Percentiles rank a stretch among this genome's conserved stretches.
Conservation (phyloP, 2,329 filamentous ascomycete species). For the Fusarium pilosicola region DNA sequence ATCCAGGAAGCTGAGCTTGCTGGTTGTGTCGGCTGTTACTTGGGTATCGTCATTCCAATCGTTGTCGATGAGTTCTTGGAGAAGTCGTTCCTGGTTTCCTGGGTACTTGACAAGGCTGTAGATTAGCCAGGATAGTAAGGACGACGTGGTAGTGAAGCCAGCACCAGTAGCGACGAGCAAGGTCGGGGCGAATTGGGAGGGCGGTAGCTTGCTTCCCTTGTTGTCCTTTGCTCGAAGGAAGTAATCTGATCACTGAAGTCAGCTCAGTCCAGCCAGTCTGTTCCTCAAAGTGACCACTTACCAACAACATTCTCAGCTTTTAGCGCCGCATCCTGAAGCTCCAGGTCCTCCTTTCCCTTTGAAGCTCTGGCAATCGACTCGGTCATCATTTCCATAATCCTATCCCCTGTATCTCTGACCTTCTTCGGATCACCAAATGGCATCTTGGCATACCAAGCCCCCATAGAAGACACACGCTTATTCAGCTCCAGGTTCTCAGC, state of each 20-base stretch:
- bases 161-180: conserved; percentile 65
- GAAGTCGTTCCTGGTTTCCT: conserved; percentile 64
- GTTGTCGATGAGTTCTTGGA: conserved; percentile 67
- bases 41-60: conserved; percentile 55
- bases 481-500: conserved; percentile 63
- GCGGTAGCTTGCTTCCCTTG: conserved; percentile 64
- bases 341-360: conserved; percentile 50
- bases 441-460: conserved; percentile 64
- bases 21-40: conserved; percentile 58
- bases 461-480: conserved; percentile 65
- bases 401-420: conserved; percentile 48
- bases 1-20: conserved; percentile 62
- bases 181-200: conserved; percentile 30
- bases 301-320: conserved; percentile 54
- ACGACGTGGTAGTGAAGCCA: conserved; percentile 69
- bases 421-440: conserved; percentile 66
- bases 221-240: conserved; percentile 62
- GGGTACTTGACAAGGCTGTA: conserved; percentile 64
- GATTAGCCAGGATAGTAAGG: conserved; percentile 67
- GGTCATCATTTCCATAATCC: conserved; percentile 50
- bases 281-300: not conserved
- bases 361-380: conserved; percentile 51
- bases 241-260: conserved; percentile 53
- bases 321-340: conserved; percentile 60
- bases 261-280: too few species aligned